A percentile compares a stretch with the other conserved stretches of the same genome.
Evolutionary conservation across 73 alveolate genomes (phyloP).

Genomic region (Stentor coeruleus): DNA sequence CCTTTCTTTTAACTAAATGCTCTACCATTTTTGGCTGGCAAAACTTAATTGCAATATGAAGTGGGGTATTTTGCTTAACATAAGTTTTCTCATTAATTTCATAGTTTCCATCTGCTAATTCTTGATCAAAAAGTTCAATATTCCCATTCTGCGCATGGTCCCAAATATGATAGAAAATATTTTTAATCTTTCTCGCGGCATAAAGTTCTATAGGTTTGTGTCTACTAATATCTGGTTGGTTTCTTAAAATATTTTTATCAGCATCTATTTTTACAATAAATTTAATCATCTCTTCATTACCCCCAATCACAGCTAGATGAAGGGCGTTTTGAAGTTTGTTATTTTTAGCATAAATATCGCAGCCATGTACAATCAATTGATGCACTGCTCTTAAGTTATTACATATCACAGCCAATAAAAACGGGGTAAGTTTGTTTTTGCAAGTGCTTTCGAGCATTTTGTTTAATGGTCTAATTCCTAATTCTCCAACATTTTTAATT

Average conservation of each 20-base stretch:
- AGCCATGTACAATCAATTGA: constrained; percentile 2
- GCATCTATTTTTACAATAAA: background rate
- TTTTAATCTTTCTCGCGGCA: background rate
- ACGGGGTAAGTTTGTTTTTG: constrained; percentile 1
- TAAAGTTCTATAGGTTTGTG: constrained; percentile 2
- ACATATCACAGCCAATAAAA: background rate
- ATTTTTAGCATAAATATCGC: background rate
- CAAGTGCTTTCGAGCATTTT: background rate
- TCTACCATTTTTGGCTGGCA: background rate
- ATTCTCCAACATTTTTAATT: background rate
- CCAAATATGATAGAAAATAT: constrained; percentile 14
- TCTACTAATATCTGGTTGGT: constrained; percentile 5
- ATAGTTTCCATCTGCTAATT: background rate
- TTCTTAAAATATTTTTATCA: constrained; percentile 20
- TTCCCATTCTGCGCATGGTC: constrained; percentile 11
- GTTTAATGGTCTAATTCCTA: background rate
- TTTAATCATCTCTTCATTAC: background rate
- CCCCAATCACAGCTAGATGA: background rate
- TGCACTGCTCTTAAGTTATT: background rate
- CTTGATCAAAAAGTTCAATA: too few relatives aligned
- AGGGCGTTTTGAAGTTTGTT: constrained; percentile 5
- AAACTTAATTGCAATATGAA: background rate
- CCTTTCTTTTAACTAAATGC: background rate
- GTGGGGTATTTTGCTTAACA: background rate
- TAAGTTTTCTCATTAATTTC: background rate